Base-by-base conservation (phyloP, 2,329 filamentous ascomycete species). In the Triangularia setosa region DNA sequence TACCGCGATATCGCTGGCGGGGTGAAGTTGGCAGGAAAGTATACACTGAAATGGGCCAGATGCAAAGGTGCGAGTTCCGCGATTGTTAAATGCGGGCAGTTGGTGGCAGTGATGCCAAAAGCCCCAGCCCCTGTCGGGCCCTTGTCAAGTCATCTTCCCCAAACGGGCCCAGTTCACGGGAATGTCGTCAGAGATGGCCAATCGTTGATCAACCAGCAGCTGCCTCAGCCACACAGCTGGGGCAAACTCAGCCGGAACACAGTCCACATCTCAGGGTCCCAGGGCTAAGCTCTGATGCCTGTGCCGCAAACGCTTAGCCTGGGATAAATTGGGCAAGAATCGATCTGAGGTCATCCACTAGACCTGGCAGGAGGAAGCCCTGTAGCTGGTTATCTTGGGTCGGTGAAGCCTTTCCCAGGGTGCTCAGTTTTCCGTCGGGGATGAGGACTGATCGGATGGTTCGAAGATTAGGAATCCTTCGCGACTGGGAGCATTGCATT, bases 61-160 rank as follows among this genome's bases (percentile, higher is more conserved):
- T 24, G 16, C 44, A 18, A 27, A n/a, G 14, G 35, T 24, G 35
- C 23, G 30, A 40, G 33, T 16, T 6, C 21, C n/a, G 12, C 30
- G 57, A 59, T 44, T 59, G 57, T 40, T 53, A 60, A 52, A 60
- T 53, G 58, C 40, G 25, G 35, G 30, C 21, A 23, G 35, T 16
- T 16, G 9, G 33, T 48, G 58, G 58, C 58, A 48, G 58, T 60
- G 58, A 58, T 48, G 33, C 30, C 5, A 60, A 48, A 24, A 44
- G 25, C 12, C 40, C 24, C 25, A 12, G 16, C 57, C 33, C 28
- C 28, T 25, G 28, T 30, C 14, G 30, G n/a, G 9, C 33, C 28
- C 57, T n/a, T 24, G 28, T 33, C 18, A 14, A n/a, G 30, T 14
- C 35, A 23, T 25, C 25, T 48, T 24, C 18, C 33, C 57, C 24